phyloP scores from a whole-genome alignment of 31 red algal genomes.

The Bonnemaisonia californica region DNA sequence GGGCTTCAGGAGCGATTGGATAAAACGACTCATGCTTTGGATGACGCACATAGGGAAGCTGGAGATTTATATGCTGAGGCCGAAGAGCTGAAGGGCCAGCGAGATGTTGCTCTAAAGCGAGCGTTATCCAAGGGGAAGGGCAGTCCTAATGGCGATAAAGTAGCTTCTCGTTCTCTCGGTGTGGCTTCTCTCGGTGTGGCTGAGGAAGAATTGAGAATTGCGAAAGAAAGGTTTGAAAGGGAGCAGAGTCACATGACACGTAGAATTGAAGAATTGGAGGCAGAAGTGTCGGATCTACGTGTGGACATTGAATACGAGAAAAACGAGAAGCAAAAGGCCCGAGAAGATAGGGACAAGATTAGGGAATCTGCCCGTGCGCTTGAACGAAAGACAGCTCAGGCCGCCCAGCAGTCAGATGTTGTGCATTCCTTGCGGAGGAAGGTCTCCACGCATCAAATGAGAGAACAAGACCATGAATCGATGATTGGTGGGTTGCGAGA shows the following conservation, averaged over 20 bases:
- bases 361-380: slow-evolving; percentile 40
- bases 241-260: slow-evolving; percentile 28
- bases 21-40: slow-evolving; percentile 28
- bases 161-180: neutral
- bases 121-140: slow-evolving; percentile 44
- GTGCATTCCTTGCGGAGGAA: slow-evolving; percentile 42
- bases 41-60: slow-evolving; percentile 34
- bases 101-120: slow-evolving; percentile 54
- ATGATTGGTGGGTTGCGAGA: slow-evolving; percentile 43
- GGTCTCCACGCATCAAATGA: slow-evolving; percentile 56
- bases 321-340: slow-evolving; percentile 45
- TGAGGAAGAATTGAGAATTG: slow-evolving; percentile 38
- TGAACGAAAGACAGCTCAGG: slow-evolving; percentile 52
- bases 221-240: slow-evolving; percentile 27
- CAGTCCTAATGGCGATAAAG: slow-evolving; percentile 6
- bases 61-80: slow-evolving; percentile 21
- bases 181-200: neutral
- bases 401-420: slow-evolving; percentile 35
- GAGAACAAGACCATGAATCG: slow-evolving; percentile 47
- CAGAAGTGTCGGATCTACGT: slow-evolving; percentile 16
- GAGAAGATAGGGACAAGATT: slow-evolving; percentile 58
- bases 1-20: slow-evolving; percentile 32
- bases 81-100: slow-evolving; percentile 39
- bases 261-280: slow-evolving; percentile 35
- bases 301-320: slow-evolving; percentile 67